Conservation (phyloP, 2,329 filamentous ascomycete genomes). For the Exserohilum rostratum region DNA sequence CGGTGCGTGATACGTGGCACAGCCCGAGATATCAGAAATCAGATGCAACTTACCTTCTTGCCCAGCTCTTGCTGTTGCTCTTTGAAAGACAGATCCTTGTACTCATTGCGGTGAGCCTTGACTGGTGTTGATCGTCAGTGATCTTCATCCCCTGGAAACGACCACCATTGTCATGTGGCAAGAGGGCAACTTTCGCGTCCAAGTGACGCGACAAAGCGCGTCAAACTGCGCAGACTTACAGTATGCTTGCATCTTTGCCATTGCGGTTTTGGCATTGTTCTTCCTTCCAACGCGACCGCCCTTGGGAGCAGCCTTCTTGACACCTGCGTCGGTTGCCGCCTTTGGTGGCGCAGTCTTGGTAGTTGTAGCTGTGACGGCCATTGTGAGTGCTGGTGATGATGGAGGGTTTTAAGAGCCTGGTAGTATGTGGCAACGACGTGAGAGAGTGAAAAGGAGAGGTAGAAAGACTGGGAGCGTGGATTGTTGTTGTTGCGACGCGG, state of each 20-base stretch:
- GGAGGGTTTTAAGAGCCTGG: neutral
- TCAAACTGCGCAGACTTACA: constrained; percentile 33
- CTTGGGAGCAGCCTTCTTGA: constrained; percentile 37
- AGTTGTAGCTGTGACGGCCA: constrained; percentile 35
- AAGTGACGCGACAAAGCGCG: constrained; percentile 24
- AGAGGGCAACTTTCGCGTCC: constrained; percentile 19
- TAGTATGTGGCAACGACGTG: neutral
- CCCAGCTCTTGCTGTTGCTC: constrained; percentile 48
- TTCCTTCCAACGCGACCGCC: constrained; percentile 23
- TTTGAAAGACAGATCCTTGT: constrained; percentile 41
- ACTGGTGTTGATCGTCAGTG: constrained; percentile 32
- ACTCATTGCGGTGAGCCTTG: constrained; percentile 45
- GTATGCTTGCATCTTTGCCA: constrained; percentile 46
- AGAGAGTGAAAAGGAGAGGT: neutral
- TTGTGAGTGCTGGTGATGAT: constrained; percentile 15
- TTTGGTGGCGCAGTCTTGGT: constrained; percentile 35
- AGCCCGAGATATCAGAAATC: neutral
- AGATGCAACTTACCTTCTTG: constrained; percentile 34
- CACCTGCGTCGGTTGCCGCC: constrained; percentile 29
- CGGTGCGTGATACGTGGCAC: neutral
- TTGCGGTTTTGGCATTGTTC: constrained; percentile 35
- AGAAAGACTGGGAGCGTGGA: neutral
- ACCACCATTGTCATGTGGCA: neutral
- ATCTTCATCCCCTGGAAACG: neutral
- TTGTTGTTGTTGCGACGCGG: constrained; percentile 5